Percentiles rank a stretch among this genome's conserved stretches.
Evolutionary conservation across 176 grass and related monocot species (phyloP).

Genomic region (Ensete ventricosum): DNA sequence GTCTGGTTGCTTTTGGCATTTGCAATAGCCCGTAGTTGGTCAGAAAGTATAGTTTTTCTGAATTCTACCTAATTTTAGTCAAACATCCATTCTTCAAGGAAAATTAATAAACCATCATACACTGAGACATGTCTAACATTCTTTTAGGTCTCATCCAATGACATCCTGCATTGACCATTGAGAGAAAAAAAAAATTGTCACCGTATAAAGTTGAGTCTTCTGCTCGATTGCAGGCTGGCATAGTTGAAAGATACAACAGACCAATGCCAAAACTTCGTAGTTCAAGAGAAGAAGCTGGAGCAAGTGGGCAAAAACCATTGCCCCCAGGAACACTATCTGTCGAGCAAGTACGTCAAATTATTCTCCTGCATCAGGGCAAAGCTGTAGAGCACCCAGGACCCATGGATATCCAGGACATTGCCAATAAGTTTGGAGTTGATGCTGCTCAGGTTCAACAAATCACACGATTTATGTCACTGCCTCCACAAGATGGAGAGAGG

Average conservation of each 20-base stretch:
- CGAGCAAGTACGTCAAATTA: slow-evolving; percentile 39
- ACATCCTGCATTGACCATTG: no score
- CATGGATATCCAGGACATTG: slow-evolving; percentile 44
- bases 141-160: no score
- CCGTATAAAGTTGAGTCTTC: no score
- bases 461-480: slow-evolving; percentile 44
- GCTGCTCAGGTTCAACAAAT: slow-evolving; percentile 34
- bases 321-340: slow-evolving; percentile 44
- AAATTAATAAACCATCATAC: no score
- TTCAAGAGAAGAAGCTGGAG: slow-evolving; percentile 27
- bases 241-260: slow-evolving; percentile 37
- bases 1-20: no score
- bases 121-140: no score
- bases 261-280: slow-evolving; percentile 56
- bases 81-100: no score
- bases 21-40: no score
- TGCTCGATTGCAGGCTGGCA: slow-evolving; percentile 31
- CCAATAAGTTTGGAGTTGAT: slow-evolving; percentile 48
- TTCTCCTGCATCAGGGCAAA: slow-evolving; percentile 61
- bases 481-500: slow-evolving; percentile 23
- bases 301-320: slow-evolving; percentile 29
- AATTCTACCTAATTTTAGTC: no score
- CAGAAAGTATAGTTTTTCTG: no score
- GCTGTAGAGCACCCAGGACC: slow-evolving; percentile 21
- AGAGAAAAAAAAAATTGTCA: no score